Evolutionary conservation across 148 eudicot species (phyloP).

Genomic region (Dianthus caryophyllus): DNA sequence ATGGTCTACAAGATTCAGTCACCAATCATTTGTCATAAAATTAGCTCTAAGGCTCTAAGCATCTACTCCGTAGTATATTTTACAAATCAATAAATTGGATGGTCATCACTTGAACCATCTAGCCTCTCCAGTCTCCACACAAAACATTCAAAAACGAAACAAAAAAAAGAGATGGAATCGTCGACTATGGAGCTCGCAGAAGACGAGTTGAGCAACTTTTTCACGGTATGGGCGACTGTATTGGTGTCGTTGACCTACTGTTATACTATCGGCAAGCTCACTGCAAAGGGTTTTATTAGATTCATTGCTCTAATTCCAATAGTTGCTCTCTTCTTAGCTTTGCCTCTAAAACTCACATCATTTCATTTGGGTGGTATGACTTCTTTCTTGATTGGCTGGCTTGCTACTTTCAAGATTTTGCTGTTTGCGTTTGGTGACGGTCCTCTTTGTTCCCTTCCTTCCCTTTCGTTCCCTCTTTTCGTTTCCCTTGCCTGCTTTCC

Average conservation of each 20-base stretch:
- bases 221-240: slow-evolving; percentile 34
- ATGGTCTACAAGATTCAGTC: too few species aligned
- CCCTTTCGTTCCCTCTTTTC: slow-evolving; percentile 31
- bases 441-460: slow-evolving; percentile 34
- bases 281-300: slow-evolving; percentile 30
- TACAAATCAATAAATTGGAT: too few species aligned
- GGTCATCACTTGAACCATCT: too few species aligned
- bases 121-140: too few species aligned
- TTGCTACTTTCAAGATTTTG: slow-evolving; percentile 45
- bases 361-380: slow-evolving; percentile 37
- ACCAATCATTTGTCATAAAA: too few species aligned
- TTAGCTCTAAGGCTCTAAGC: too few species aligned
- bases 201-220: slow-evolving; percentile 43
- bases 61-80: too few species aligned
- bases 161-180: neutral
- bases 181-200: slow-evolving; percentile 34
- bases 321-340: slow-evolving; percentile 28
- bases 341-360: slow-evolving; percentile 43
- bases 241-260: slow-evolving; percentile 36
- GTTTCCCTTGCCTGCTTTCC: slow-evolving; percentile 41
- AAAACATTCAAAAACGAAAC: too few species aligned
- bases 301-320: slow-evolving; percentile 33
- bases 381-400: slow-evolving; percentile 49
- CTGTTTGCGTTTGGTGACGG: slow-evolving; percentile 39
- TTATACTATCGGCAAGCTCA: slow-evolving; percentile 23